Evolutionary conservation across 208 protist species (phyloP).

Genomic region (Leishmania guyanensis): DNA sequence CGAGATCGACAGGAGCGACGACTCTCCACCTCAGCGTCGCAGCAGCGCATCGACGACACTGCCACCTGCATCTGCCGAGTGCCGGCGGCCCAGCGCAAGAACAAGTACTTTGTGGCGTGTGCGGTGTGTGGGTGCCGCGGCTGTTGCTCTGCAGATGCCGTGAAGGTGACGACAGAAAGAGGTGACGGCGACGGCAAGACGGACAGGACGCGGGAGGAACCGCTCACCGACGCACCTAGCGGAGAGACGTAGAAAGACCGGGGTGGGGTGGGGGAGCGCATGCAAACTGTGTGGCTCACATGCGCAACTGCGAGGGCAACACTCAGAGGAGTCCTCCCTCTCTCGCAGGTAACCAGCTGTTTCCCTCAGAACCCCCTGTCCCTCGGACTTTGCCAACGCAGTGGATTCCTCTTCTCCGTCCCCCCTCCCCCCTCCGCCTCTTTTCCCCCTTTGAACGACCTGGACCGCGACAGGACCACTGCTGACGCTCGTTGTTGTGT

Average conservation of each 20-base stretch:
- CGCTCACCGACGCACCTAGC: neutral
- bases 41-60: conserved; percentile 3
- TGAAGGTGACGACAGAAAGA: conserved; percentile 2
- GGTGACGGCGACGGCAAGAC: neutral
- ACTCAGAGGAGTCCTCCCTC: neutral
- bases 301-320: neutral
- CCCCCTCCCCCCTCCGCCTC: neutral
- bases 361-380: too few species aligned
- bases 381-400: too few species aligned
- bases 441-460: neutral
- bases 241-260: neutral
- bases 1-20: conserved; percentile 52
- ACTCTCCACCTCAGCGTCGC: conserved; percentile 13
- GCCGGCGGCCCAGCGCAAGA: conserved; percentile 57
- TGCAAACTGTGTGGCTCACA: neutral
- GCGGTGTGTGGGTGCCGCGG: conserved; percentile 79
- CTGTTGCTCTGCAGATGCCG: conserved; percentile 64
- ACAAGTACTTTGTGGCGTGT: conserved; percentile 64
- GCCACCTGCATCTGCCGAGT: conserved; percentile 83
- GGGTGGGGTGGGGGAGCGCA: neutral
- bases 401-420: too few species aligned
- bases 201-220: neutral
- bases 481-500: neutral
- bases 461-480: neutral
- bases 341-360: neutral